These are phyloP conservation scores for Saraca asoca DNA, from an alignment of 331 rosid species.

Conservation along the genomic window DNA sequence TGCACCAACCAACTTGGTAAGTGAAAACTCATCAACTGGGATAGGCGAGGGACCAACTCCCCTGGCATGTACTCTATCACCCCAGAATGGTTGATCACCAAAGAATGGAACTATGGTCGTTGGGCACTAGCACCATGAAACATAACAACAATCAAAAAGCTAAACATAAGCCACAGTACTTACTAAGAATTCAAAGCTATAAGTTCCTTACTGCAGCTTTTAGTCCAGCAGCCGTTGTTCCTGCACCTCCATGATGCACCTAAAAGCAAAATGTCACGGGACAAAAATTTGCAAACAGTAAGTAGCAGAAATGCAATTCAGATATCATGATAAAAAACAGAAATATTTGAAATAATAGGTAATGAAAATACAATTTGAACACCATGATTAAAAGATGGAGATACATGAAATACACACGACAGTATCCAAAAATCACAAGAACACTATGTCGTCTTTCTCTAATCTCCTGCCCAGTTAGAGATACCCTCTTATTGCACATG, in stretches of 20 bases:
- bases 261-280: constrained; percentile 34
- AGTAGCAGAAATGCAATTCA: no score
- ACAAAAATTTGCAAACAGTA: background rate
- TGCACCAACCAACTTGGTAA: constrained; percentile 72
- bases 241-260: constrained; percentile 99
- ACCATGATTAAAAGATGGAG: background rate
- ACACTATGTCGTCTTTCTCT: background rate
- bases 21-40: constrained; percentile 88
- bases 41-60: constrained; percentile 96
- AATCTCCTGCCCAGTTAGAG: background rate
- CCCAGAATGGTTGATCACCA: constrained; percentile 99
- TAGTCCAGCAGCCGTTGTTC: constrained; percentile 98
- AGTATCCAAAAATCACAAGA: background rate
- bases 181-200: constrained; percentile 15
- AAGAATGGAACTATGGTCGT: constrained; percentile 91
- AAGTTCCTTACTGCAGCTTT: constrained; percentile 84
- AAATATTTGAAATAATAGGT: no score
- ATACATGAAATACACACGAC: background rate
- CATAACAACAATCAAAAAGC: constrained; percentile 12
- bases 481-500: background rate
- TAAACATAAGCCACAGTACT: constrained; percentile 12
- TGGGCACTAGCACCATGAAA: constrained; percentile 67
- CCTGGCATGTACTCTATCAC: constrained; percentile 87
- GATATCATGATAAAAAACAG: background rate
- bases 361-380: background rate